Evolutionary conservation across 441 rosid species (phyloP).

Genomic region (Omphalea diandra): DNA sequence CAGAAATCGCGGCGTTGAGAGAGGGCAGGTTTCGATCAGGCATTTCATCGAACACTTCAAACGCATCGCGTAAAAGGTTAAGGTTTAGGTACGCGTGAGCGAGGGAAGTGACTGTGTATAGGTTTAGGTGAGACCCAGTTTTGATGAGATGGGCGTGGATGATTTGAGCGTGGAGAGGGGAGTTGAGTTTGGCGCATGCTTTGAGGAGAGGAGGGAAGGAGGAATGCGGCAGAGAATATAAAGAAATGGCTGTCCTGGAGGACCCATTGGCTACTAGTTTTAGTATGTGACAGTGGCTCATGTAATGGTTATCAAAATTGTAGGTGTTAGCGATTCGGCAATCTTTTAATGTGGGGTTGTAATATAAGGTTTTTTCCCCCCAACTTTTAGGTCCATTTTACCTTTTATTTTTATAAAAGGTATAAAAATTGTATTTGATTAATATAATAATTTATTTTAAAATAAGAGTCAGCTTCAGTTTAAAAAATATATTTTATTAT

Average conservation of each 20-base stretch:
- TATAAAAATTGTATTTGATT: too few species aligned
- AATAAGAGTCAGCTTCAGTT: too few species aligned
- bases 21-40: slow-evolving; percentile 37
- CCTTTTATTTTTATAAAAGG: too few species aligned
- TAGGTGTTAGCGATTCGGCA: background rate
- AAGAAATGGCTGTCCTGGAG: slow-evolving; percentile 35
- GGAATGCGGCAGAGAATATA: slow-evolving; percentile 26
- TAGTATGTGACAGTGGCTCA: slow-evolving; percentile 32
- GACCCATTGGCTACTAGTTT: slow-evolving; percentile 37
- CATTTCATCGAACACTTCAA: slow-evolving; percentile 44
- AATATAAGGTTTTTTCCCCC: too few species aligned
- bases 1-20: slow-evolving; percentile 42
- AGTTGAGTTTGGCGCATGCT: slow-evolving; percentile 36
- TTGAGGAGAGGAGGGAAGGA: slow-evolving; percentile 46
- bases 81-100: slow-evolving; percentile 36
- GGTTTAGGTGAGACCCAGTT: slow-evolving; percentile 30
- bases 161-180: slow-evolving; percentile 25
- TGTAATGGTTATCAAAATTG: background rate
- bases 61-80: slow-evolving; percentile 29
- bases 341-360: too few species aligned
- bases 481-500: too few species aligned
- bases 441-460: too few species aligned
- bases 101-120: slow-evolving; percentile 41
- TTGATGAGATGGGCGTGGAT: slow-evolving; percentile 42
- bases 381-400: too few species aligned